phyloP scores from a whole-genome alignment of 305 asterid genomes.

The Withania somnifera region DNA sequence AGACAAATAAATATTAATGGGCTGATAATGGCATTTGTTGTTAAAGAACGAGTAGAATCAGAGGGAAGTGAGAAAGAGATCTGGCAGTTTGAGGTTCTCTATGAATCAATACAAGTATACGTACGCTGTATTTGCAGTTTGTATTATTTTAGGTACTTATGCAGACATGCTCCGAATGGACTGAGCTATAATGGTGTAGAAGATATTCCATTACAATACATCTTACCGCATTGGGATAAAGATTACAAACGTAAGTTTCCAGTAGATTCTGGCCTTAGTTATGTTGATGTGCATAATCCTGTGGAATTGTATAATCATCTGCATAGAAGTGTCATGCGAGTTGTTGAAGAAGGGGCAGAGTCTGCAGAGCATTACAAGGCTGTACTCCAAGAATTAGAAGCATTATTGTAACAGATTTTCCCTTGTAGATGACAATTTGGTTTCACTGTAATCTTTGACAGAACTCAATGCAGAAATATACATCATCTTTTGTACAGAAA shows the following conservation, averaged over 20 bases:
- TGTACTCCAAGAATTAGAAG: constrained; percentile 27
- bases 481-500: not conserved
- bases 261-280: constrained; percentile 5
- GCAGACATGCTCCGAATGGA: constrained; percentile 49
- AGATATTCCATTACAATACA: constrained; percentile 42
- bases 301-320: constrained; percentile 24
- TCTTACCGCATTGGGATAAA: constrained; percentile 39
- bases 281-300: constrained; percentile 18
- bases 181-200: constrained; percentile 38
- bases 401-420: constrained; percentile 21
- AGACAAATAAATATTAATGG: constrained; percentile 31
- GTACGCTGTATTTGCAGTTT: constrained; percentile 48
- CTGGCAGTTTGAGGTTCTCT: constrained; percentile 38
- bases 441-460: not conserved
- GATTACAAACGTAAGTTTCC: constrained; percentile 25
- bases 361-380: constrained; percentile 27
- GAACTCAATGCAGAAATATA: not conserved
- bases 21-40: constrained; percentile 33
- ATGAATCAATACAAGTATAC: constrained; percentile 34
- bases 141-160: constrained; percentile 45
- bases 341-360: constrained; percentile 42
- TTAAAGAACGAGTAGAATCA: constrained; percentile 28
- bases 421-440: constrained; percentile 9
- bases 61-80: constrained; percentile 33
- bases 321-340: constrained; percentile 16